Base-by-base conservation (phyloP, 1,139 yeast genomes). In the Hansenula lynferdii region DNA sequence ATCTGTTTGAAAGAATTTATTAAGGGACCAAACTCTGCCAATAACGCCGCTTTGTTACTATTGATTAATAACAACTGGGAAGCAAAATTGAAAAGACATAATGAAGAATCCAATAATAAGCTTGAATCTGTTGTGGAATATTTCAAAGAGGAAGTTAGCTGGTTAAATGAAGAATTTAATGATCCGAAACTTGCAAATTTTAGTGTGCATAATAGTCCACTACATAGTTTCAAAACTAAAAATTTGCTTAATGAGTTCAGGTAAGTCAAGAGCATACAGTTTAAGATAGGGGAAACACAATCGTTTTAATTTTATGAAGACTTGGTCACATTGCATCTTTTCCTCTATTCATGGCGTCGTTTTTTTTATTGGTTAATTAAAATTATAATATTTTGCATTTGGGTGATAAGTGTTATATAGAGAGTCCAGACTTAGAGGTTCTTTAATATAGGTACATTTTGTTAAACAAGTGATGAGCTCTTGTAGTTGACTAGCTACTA, bases 21-120 rank as follows among this genome's bases (percentile, higher is more conserved):
- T 22, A 59, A 56, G 41, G 62, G 63, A 27, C 34, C 48, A 10
- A 39, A 32, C 22, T 27, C 43, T 7, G 17, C 38, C 8, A 37
- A 34, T 27, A 59, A 61, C 31, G 62, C 68, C 37, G 66, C 64
- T 37, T 57, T 66, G 31, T 50, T 64, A 28, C 38, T 61, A 4
- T 58, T 76, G 32, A 68, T 71, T 34, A 69, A 72, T 43, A 69
- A 69, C 28, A 70, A 72, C 34, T 77, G 81, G 77, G 65, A 72
- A 39, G 66, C 70, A 17, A 78, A 76, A 49, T 62, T 90, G 42
- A 67, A 67, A 35, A 64, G 66, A 38, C 85, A 85, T 54, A 79
- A 86, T 60, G 75, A 72, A 36, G 49, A 65, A 9, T 72, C 89
- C 5, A 63, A 65, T 31, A 80, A 74, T 22, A 68, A 70, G 48